phyloP scores from a whole-genome alignment of 2,329 filamentous ascomycete genomes.

The Alternaria sp. region DNA sequence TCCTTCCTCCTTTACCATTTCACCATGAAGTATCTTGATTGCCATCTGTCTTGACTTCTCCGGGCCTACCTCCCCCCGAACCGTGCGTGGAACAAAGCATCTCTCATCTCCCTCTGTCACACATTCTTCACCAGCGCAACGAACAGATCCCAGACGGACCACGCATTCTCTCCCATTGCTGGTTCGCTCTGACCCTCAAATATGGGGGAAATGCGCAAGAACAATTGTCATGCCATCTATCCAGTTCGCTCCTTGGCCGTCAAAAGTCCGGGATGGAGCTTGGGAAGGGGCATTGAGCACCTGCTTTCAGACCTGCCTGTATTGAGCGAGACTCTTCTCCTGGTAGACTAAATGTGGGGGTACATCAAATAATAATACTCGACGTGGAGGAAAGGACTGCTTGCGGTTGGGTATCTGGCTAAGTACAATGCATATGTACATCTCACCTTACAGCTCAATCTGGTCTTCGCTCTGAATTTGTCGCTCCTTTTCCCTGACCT shows the following conservation, averaged over 20 bases:
- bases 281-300: conserved; percentile 27
- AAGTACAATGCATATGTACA: neutral
- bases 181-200: conserved; percentile 30
- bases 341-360: conserved; percentile 48
- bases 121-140: conserved; percentile 32
- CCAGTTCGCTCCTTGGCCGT: conserved; percentile 5
- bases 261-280: conserved; percentile 4
- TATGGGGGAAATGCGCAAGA: conserved; percentile 33
- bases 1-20: conserved; percentile 12
- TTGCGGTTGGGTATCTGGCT: neutral
- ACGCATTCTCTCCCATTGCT: conserved; percentile 31
- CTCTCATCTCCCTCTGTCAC: conserved; percentile 7
- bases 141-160: conserved; percentile 43
- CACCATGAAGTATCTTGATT: neutral
- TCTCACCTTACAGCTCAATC: conserved; percentile 32
- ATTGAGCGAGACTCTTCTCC: conserved; percentile 44
- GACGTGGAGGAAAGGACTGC: neutral
- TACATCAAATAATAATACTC: conserved; percentile 23
- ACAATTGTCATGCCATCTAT: conserved; percentile 23
- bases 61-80: conserved; percentile 1
- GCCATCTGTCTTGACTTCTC: neutral
- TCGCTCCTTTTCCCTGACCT: conserved; percentile 33
- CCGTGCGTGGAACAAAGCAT: neutral
- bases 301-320: conserved; percentile 47
- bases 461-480: conserved; percentile 13